Evolutionary conservation across 768 basidiomycete genomes (phyloP), one percentile per base, ranked within the genome.

Genomic region (Paxillus rubicundulus): DNA sequence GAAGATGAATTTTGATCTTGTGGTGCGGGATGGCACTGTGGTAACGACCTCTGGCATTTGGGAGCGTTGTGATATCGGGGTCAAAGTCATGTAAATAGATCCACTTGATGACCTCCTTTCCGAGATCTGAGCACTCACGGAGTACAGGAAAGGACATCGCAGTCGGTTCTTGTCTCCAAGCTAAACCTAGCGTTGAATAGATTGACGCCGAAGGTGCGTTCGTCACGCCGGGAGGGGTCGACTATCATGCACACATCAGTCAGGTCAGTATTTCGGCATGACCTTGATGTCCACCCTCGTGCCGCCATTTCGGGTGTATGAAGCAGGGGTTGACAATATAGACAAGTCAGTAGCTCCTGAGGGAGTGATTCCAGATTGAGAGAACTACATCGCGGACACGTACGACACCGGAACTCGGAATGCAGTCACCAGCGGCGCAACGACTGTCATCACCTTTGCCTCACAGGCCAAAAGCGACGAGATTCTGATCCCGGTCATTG

Each of bases 381-480:
- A 44, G 34, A 53, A 53, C 32, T 53, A 49, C 34, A 48, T 53
- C 16, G 69, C 66, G 1, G 72, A 73, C 46, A 59, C 66, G 48
- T 73, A 64, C 63, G 66, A 63, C 2, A 66, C 64, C 1, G 72
- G 68, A 0, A 66, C 69, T 4, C 58, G 66, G n/a, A 64, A 62
- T 28, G 69, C 69, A 2, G 54, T 67, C 14, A 52, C 57, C 39
- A 71, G 71, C 16, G 72, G 72, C 5, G 65, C 64, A 0, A 73
- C 72, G 2, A 70, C 68, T n/a, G 61, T 73, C 27, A 50, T 73
- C 9, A 69, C 72, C 8, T 73, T 73, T 43, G 72, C 72, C 5
- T 65, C 66, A 0, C 72, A 73, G 56, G 40, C 53, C 42, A 53
- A 59, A 40, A 33, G 30, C 8, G 61, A 62, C 16, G 28, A 34